Conservation (phyloP, 2,329 filamentous ascomycete genomes). For the Plectosphaerella cucumerina region DNA sequence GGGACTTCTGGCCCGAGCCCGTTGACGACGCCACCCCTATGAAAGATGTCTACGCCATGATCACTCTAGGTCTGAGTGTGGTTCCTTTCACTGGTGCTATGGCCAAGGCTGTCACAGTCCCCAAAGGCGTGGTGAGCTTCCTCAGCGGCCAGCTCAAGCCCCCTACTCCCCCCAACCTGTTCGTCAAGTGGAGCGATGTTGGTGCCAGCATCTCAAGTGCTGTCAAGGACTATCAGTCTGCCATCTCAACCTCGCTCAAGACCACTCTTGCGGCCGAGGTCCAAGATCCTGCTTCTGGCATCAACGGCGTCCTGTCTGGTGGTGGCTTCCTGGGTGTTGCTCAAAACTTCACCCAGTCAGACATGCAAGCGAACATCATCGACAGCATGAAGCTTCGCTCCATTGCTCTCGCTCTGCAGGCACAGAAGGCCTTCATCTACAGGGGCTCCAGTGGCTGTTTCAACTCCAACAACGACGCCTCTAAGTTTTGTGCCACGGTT, state of each 20-base stretch:
- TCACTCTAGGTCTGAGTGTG: slow-evolving; percentile 3
- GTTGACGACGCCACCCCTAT: slow-evolving; percentile 6
- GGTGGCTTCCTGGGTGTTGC: slow-evolving; percentile 9
- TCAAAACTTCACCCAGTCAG: slow-evolving; percentile 10
- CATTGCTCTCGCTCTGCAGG: slow-evolving; percentile 7
- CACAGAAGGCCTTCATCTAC: slow-evolving; percentile 6
- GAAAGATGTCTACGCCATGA: slow-evolving; percentile 7
- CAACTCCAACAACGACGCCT: neutral
- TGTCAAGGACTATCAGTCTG: slow-evolving; percentile 5
- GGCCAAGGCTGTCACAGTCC: neutral
- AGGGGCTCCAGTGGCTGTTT: slow-evolving; percentile 1
- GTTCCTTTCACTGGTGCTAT: slow-evolving; percentile 7
- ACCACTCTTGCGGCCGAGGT: slow-evolving; percentile 7
- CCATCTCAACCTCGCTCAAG: slow-evolving; percentile 4
- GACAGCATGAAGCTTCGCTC: slow-evolving; percentile 5
- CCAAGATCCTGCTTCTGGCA: slow-evolving; percentile 2
- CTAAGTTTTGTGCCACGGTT: slow-evolving; percentile 1
- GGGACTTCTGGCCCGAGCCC: slow-evolving; percentile 9
- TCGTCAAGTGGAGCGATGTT: slow-evolving; percentile 5
- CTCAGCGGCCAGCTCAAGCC: slow-evolving; percentile 2
- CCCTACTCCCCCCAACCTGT: slow-evolving; percentile 2
- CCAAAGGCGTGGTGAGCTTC: slow-evolving; percentile 1
- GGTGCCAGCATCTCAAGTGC: neutral
- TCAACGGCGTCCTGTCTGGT: slow-evolving; percentile 1
- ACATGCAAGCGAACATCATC: slow-evolving; percentile 6